Evolutionary conservation across 805 yeast genomes (phyloP).

Genomic region (Metschnikowia vanudenii): DNA sequence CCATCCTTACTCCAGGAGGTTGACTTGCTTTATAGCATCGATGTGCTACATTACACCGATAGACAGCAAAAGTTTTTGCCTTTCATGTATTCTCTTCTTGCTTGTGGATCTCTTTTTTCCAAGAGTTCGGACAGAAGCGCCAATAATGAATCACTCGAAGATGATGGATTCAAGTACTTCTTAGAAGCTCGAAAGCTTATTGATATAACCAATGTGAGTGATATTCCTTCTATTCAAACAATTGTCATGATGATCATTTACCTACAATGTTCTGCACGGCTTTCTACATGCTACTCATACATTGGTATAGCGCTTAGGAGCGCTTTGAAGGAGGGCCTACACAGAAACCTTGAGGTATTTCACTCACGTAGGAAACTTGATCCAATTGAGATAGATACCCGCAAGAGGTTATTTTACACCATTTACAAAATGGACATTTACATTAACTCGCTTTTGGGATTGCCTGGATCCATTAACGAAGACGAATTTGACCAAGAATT

Average conservation of each 20-base stretch:
- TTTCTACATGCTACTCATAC: slow-evolving; percentile 84
- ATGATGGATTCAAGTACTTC: slow-evolving; percentile 79
- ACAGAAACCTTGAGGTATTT: slow-evolving; percentile 57
- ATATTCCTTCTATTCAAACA: slow-evolving; percentile 78
- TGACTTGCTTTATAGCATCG: slow-evolving; percentile 72
- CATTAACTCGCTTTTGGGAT: slow-evolving; percentile 80
- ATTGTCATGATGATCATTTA: slow-evolving; percentile 83
- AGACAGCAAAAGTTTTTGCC: slow-evolving; percentile 76
- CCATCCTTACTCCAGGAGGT: slow-evolving; percentile 75
- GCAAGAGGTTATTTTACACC: slow-evolving; percentile 86
- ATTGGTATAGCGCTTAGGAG: slow-evolving; percentile 85
- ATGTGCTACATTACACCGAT: slow-evolving; percentile 68
- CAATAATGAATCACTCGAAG: slow-evolving; percentile 48
- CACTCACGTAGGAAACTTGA: slow-evolving; percentile 55
- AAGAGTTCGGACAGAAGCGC: slow-evolving; percentile 31
- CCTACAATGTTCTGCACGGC: slow-evolving; percentile 82
- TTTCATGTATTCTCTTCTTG: slow-evolving; percentile 79
- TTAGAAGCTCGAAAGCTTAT: slow-evolving; percentile 75
- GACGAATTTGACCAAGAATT: slow-evolving; percentile 85
- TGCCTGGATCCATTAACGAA: slow-evolving; percentile 73
- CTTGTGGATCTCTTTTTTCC: slow-evolving; percentile 79
- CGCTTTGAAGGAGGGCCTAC: slow-evolving; percentile 79
- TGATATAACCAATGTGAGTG: slow-evolving; percentile 82
- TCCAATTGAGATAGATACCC: slow-evolving; percentile 77
- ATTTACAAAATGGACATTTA: slow-evolving; percentile 89